These are phyloP conservation scores for Leccinum longicurvipes DNA, from an alignment of 768 basidiomycete genomes.

Conservation along the genomic window DNA sequence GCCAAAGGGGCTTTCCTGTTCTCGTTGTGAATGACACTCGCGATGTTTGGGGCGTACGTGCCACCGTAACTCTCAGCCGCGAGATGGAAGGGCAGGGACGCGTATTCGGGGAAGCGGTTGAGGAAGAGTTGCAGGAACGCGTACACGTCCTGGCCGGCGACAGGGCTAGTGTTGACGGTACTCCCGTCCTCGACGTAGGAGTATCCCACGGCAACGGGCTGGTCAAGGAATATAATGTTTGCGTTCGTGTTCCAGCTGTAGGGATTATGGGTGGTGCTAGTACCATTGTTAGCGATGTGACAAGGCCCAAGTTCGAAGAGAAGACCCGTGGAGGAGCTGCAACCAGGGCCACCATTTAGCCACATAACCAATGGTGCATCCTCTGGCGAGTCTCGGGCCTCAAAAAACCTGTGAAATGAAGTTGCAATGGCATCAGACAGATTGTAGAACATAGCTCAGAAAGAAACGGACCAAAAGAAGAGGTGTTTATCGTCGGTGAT, in stretches of 20 bases:
- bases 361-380: conserved; percentile 84
- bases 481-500: conserved; percentile 75
- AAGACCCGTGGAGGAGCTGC: conserved; percentile 77
- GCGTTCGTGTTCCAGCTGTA: conserved; percentile 82
- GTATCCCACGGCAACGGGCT: conserved; percentile 88
- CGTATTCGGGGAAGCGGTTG: conserved; percentile 70
- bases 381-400: conserved; percentile 68
- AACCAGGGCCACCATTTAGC: conserved; percentile 81
- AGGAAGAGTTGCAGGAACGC: conserved; percentile 82
- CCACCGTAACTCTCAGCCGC: conserved; percentile 81
- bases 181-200: conserved; percentile 79
- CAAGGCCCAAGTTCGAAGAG: conserved; percentile 95
- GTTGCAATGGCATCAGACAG: background rate
- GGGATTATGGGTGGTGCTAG: conserved; percentile 68
- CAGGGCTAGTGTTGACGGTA: conserved; percentile 74
- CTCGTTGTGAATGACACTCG: conserved; percentile 72
- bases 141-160: conserved; percentile 88
- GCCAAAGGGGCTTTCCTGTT: conserved; percentile 56
- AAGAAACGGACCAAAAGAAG: conserved; percentile 72
- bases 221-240: conserved; percentile 58
- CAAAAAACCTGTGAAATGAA: conserved; percentile 72
- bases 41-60: conserved; percentile 83
- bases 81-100: conserved; percentile 67
- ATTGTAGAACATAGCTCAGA: background rate
- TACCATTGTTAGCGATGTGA: conserved; percentile 62